Conservation (phyloP, 768 basidiomycete species). For the Imleria badia region DNA sequence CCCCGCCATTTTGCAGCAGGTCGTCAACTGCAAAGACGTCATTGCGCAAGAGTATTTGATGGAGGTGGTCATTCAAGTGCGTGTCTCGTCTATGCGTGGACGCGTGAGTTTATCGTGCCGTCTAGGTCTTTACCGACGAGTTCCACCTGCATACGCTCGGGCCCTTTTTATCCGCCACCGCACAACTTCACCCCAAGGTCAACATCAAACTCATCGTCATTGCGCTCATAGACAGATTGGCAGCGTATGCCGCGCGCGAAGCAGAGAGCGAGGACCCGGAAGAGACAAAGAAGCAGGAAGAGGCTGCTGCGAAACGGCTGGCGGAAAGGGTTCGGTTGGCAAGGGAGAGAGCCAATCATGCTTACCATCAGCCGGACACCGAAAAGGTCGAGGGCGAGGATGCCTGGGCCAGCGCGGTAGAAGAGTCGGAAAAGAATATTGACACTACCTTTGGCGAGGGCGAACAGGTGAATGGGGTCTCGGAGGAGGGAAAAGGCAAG, state of each 20-base stretch:
- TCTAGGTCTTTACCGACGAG: conserved; percentile 96
- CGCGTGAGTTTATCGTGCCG: neutral
- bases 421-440: conserved; percentile 22
- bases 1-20: conserved; percentile 92
- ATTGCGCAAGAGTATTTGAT: conserved; percentile 99
- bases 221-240: conserved; percentile 92
- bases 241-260: conserved; percentile 94
- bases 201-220: conserved; percentile 99
- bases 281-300: conserved; percentile 90
- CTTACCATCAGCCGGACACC: conserved; percentile 39
- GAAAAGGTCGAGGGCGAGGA: conserved; percentile 24
- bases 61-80: conserved; percentile 98
- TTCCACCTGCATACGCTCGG: conserved; percentile 97
- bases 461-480: conserved; percentile 19
- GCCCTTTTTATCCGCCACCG: conserved; percentile 93
- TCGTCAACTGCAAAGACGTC: conserved; percentile 97
- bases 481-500: conserved; percentile 39
- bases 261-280: conserved; percentile 96
- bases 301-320: conserved; percentile 84
- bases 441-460: neutral
- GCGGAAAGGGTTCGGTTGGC: conserved; percentile 83
- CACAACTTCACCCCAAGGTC: conserved; percentile 95
- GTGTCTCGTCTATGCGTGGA: conserved; percentile 12
- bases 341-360: conserved; percentile 57
- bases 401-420: conserved; percentile 24